Conservation (phyloP, 768 basidiomycete genomes). For the Termitomyces sp. region DNA sequence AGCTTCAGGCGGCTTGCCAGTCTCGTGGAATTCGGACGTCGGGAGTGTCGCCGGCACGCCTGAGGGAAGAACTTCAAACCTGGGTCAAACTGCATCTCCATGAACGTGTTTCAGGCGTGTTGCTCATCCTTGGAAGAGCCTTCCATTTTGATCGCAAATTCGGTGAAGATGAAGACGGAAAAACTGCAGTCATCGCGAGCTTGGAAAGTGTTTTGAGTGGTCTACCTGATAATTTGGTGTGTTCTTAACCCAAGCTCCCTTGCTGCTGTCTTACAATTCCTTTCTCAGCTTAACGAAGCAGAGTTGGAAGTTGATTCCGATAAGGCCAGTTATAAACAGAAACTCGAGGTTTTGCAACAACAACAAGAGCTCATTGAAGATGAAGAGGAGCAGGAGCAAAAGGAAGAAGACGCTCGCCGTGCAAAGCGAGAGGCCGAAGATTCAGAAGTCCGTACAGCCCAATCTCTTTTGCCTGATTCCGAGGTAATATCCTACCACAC, state of each 20-base stretch:
- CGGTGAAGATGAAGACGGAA: constrained; percentile 77
- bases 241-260: constrained; percentile 22
- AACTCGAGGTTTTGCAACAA: constrained; percentile 94
- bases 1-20: constrained; percentile 91
- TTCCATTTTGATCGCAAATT: constrained; percentile 86
- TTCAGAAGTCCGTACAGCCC: constrained; percentile 72
- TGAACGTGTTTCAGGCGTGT: constrained; percentile 88
- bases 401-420: constrained; percentile 89
- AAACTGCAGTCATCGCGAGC: constrained; percentile 73
- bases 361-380: constrained; percentile 99
- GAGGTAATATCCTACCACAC: constrained; percentile 50
- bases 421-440: constrained; percentile 80
- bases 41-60: constrained; percentile 81
- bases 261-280: constrained; percentile 3
- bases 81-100: constrained; percentile 94
- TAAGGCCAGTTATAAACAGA: constrained; percentile 94
- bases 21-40: constrained; percentile 89
- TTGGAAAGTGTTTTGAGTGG: constrained; percentile 89
- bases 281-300: constrained; percentile 83
- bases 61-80: constrained; percentile 85
- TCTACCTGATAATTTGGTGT: constrained; percentile 89
- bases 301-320: constrained; percentile 95
- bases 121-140: constrained; percentile 90
- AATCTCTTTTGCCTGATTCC: constrained; percentile 82
- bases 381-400: constrained; percentile 96